Evolutionary conservation across 1,284 basidiomycete species (phyloP).

Genomic region (Papiliotrema nemorosa): DNA sequence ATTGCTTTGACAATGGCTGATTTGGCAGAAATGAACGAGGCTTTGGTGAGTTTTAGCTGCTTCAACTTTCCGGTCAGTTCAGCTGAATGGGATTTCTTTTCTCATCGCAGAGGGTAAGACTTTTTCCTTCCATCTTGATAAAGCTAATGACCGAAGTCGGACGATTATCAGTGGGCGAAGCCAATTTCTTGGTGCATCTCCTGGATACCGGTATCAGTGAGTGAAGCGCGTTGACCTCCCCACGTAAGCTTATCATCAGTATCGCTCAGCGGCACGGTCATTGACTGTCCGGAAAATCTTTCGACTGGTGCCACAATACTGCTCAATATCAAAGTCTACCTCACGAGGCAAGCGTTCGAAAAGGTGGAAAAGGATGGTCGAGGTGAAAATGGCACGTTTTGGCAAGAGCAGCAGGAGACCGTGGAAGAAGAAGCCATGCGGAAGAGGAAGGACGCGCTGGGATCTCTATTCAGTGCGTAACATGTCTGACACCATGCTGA

Average conservation of each 20-base stretch:
- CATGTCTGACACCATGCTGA: background rate
- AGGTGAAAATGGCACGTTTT: slow-evolving; percentile 34
- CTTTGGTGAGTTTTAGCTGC: slow-evolving; percentile 27
- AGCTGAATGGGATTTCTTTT: background rate
- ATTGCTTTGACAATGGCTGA: background rate
- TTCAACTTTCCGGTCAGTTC: too few relatives aligned
- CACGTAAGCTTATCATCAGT: too few relatives aligned
- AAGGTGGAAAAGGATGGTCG: slow-evolving; percentile 31
- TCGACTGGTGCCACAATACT: slow-evolving; percentile 45
- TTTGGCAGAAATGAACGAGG: slow-evolving; percentile 38
- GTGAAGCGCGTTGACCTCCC: too few relatives aligned
- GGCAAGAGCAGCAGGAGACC: slow-evolving; percentile 49
- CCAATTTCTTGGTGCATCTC: slow-evolving; percentile 43
- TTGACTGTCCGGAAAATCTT: slow-evolving; percentile 42
- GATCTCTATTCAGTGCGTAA: slow-evolving; percentile 37
- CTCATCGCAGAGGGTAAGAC: slow-evolving; percentile 16
- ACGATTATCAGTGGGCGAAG: slow-evolving; percentile 43
- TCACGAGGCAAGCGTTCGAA: slow-evolving; percentile 42
- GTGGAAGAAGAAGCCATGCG: slow-evolving; percentile 46
- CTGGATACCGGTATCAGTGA: slow-evolving; percentile 45
- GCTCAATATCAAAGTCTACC: slow-evolving; percentile 45
- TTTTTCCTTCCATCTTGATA: background rate
- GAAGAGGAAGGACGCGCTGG: slow-evolving; percentile 45
- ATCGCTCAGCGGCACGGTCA: slow-evolving; percentile 41
- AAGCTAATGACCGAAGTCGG: slow-evolving; percentile 31